Percentiles rank a stretch among this genome's conserved stretches.
These are phyloP conservation scores for Fistulinella prunicolor DNA, from an alignment of 768 basidiomycete species.

Conservation along the genomic window DNA sequence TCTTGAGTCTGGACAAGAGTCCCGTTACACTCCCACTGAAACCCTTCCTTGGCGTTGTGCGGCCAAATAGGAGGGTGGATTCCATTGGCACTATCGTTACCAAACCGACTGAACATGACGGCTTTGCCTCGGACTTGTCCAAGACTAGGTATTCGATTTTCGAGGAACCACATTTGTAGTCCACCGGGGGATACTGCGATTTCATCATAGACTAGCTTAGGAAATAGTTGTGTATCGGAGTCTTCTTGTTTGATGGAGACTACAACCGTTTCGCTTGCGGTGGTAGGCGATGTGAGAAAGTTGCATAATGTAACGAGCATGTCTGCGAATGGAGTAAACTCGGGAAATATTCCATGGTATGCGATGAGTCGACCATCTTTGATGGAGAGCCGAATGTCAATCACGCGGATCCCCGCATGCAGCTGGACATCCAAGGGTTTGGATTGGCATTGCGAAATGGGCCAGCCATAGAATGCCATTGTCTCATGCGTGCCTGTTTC, in stretches of 20 bases:
- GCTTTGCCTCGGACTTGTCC: slow-evolving; percentile 86
- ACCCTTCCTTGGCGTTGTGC: slow-evolving; percentile 68
- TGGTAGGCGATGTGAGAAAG: slow-evolving; percentile 59
- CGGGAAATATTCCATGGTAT: slow-evolving; percentile 77
- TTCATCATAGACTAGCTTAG: slow-evolving; percentile 59
- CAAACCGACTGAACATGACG: slow-evolving; percentile 81
- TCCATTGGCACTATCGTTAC: slow-evolving; percentile 65
- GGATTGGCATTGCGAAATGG: slow-evolving; percentile 84
- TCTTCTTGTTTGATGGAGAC: slow-evolving; percentile 93
- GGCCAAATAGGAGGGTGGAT: slow-evolving; percentile 90
- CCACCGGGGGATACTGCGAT: slow-evolving; percentile 53
- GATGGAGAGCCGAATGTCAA: slow-evolving; percentile 79
- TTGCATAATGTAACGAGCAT: slow-evolving; percentile 59
- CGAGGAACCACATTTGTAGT: slow-evolving; percentile 72
- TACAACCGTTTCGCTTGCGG: slow-evolving; percentile 71
- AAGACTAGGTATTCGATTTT: slow-evolving; percentile 74
- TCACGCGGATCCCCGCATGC: slow-evolving; percentile 69
- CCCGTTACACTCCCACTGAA: slow-evolving; percentile 73
- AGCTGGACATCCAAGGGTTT: slow-evolving; percentile 64
- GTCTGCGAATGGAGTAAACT: slow-evolving; percentile 61
- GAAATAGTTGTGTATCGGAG: slow-evolving; percentile 52
- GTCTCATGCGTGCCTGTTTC: slow-evolving; percentile 13
- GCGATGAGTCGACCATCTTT: slow-evolving; percentile 61
- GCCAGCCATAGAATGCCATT: slow-evolving; percentile 85
- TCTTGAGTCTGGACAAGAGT: slow-evolving; percentile 77